Evolutionary conservation across 2,329 filamentous ascomycete species (phyloP), one percentile per base, ranked within the genome.

Genomic region (Geosmithia morbida): DNA sequence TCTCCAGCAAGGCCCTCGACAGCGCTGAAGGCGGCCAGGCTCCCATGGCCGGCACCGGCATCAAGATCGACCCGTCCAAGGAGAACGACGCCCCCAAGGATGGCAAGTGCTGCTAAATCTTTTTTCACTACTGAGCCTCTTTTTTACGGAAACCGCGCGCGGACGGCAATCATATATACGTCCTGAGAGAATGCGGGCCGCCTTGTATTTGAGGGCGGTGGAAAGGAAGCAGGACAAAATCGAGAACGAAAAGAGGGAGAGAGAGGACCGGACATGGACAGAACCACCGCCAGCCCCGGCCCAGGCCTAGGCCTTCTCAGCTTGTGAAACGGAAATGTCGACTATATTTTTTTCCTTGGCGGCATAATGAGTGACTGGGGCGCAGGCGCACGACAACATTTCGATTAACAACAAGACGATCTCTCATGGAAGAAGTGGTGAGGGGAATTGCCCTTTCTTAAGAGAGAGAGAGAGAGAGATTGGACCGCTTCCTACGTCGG

Each of bases 1-100:
- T 98, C 54, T 97, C 90, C 49, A 92, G 85, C 78, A 97, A 97
- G 77, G 87, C 88, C 41, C 81, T 97, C 59, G 90, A 96, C 64
- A 86, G 85, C 61, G 87, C 86, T 61, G 89, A 95, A 58, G 78
- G 80, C 52, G 75, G 83, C 53, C 84, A 87, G 64, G 83, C 85
- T 61, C 83, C 85, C 55, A 84, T 92, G 59, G 46, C 46, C 33
- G 81, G 81, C 55, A 79, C 85, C 55, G 85, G 87, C 59, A 83
- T 80, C 58, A 87, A 85, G 64, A 85, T 97, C 60, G 83, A 87
- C 54, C 83, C 95, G 59, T 90, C 80, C 75, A 87, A 90, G 69
- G 86, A 92, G 57, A 77, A 87, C 59, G 69, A 69, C 47, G 77
- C 85, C 57, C 74, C 78, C 59, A 90, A 94, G 75, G 75, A 79